Conservation (phyloP, 495 filamentous ascomycete genomes). For the Neurospora terricola region DNA sequence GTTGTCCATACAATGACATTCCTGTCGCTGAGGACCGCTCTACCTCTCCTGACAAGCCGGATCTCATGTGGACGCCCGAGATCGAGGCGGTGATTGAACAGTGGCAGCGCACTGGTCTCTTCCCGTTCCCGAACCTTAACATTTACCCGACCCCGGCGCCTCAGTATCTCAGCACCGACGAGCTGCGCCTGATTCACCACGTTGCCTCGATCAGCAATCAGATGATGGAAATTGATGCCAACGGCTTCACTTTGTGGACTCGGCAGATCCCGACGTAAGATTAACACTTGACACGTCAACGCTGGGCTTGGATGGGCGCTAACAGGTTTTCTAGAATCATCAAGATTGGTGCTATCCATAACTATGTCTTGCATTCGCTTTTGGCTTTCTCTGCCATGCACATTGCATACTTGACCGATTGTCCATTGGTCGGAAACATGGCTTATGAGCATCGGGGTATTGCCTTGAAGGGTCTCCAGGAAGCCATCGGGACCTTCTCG, state of each 20-base stretch:
- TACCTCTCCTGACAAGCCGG: constrained; percentile 56
- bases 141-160: constrained; percentile 58
- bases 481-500: constrained; percentile 77
- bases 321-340: constrained; percentile 56
- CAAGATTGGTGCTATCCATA: constrained; percentile 64
- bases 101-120: constrained; percentile 76
- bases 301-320: constrained; percentile 9
- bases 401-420: constrained; percentile 75
- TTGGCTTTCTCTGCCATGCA: constrained; percentile 87
- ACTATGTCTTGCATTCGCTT: constrained; percentile 88
- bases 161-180: constrained; percentile 56
- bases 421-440: constrained; percentile 71
- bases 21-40: constrained; percentile 55
- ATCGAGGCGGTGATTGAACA: constrained; percentile 70
- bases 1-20: constrained; percentile 92
- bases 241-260: constrained; percentile 82
- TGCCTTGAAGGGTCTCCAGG: constrained; percentile 79
- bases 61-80: constrained; percentile 73
- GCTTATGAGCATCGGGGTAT: constrained; percentile 77
- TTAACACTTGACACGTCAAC: not conserved
- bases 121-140: constrained; percentile 76
- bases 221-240: constrained; percentile 64
- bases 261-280: constrained; percentile 83
- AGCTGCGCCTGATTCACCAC: constrained; percentile 85
- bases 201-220: constrained; percentile 78